Evolutionary conservation across 2,329 filamentous ascomycete genomes (phyloP), one percentile per base, ranked within the genome.

Genomic region (Diaporthe citrichinensis): DNA sequence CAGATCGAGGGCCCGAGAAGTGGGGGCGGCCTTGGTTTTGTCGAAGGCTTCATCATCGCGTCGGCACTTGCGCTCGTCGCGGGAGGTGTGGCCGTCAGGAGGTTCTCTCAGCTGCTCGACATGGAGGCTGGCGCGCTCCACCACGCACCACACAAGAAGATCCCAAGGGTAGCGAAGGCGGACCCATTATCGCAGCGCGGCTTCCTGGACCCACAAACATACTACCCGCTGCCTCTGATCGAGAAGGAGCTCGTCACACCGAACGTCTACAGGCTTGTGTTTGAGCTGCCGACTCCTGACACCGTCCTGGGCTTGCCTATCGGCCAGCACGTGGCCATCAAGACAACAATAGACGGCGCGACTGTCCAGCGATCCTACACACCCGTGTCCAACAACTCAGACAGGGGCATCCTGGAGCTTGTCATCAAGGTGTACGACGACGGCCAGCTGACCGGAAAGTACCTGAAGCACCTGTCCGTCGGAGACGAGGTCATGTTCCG

Each of bases 311-410:
- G 90, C 2, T 84, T 92, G 12, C 90, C 90, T 0, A 89, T 87
- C 10, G 90, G 90, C 8, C 89, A 91, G 78, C 90, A 91, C 77
- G 85, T 91, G 5, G 85, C 88, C 58, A 88, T 91, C 75, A 85
- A 85, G 72, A 87, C 87, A 2, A 82, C 80, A 2, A 80, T 90
- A 15, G 82, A 87, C 55, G 87, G 86, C 8, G 82, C 87, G 75
- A 78, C 81, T 0, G 85, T 91, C 12, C 81, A 84, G 2, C 84
- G 90, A 7, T 90, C 89, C 0, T 91, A 91, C 78, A 91, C 89
- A 0, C 89, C 88, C 25, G 82, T 86, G 1, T 89, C 88, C 28
- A 89, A 89, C 80, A 87, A 89, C 79, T 79, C 80, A 1, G 87
- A 90, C 78, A 83, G 81, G 0, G 90, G 90, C 41, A 78, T 81